These are phyloP conservation scores for Rutstroemia sp. DNA, from an alignment of 2,329 filamentous ascomycete genomes.

Conservation along the genomic window DNA sequence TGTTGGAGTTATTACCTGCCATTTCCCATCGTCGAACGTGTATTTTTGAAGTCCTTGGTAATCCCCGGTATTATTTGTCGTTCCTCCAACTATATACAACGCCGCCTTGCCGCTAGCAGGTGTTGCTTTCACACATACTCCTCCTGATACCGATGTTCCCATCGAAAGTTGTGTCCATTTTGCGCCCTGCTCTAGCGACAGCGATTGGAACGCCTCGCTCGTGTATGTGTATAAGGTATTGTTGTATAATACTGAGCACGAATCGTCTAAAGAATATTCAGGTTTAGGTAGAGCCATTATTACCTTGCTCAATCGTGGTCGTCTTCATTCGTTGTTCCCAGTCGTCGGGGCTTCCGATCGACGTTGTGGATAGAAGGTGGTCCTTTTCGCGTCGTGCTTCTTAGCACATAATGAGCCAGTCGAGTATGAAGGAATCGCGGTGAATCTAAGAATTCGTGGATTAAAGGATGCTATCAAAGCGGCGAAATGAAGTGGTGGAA, in stretches of 20 bases:
- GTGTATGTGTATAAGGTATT: slow-evolving; percentile 83
- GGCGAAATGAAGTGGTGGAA: slow-evolving; percentile 2
- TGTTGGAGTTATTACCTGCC: slow-evolving; percentile 47
- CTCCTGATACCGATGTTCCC: slow-evolving; percentile 66
- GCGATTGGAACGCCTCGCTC: slow-evolving; percentile 63
- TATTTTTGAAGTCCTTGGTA: slow-evolving; percentile 73
- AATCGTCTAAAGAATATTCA: slow-evolving; percentile 59
- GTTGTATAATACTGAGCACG: slow-evolving; percentile 75
- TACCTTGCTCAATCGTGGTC: slow-evolving; percentile 10
- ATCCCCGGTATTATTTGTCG: slow-evolving; percentile 34
- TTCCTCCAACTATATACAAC: slow-evolving; percentile 75
- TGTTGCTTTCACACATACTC: slow-evolving; percentile 66
- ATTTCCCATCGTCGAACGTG: slow-evolving; percentile 46
- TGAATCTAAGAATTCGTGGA: neutral
- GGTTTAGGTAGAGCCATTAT: slow-evolving; percentile 53
- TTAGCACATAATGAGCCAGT: slow-evolving; percentile 6
- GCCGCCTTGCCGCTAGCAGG: slow-evolving; percentile 48
- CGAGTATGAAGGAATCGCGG: neutral
- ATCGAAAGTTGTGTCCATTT: slow-evolving; percentile 61
- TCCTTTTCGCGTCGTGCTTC: slow-evolving; percentile 2
- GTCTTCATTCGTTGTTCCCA: slow-evolving; percentile 10
- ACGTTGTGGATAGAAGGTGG: slow-evolving; percentile 1
- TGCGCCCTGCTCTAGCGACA: slow-evolving; percentile 60
- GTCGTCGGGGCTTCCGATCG: slow-evolving; percentile 7
- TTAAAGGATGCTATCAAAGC: slow-evolving; percentile 9